Conservation (phyloP, 345 rosid species). For the Kernera saxatilis region DNA sequence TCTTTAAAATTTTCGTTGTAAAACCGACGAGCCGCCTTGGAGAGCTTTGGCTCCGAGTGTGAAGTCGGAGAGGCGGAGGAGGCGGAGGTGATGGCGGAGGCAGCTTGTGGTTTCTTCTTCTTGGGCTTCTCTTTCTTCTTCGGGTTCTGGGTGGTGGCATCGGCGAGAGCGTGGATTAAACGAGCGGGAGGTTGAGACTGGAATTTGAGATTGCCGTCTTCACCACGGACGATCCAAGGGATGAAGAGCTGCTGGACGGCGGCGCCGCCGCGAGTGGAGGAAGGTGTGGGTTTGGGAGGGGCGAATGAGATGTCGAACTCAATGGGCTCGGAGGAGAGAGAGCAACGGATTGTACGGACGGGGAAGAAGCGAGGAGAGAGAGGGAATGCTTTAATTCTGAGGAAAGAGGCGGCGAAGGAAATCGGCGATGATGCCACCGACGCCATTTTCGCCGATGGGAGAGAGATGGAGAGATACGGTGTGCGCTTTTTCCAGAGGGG, state of each 20-base stretch:
- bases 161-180: constrained; percentile 57
- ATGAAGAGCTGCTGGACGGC: constrained; percentile 49
- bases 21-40: constrained; percentile 84
- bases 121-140: constrained; percentile 45
- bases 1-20: constrained; percentile 77
- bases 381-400: constrained; percentile 28
- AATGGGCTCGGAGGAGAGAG: constrained; percentile 33
- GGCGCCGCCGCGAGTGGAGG: background rate
- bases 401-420: constrained; percentile 37
- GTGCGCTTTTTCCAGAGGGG: no score
- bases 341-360: constrained; percentile 37
- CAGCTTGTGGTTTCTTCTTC: constrained; percentile 20
- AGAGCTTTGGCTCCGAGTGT: constrained; percentile 33
- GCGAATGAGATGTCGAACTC: constrained; percentile 85
- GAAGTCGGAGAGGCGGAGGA: background rate
- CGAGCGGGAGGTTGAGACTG: constrained; percentile 66
- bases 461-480: background rate
- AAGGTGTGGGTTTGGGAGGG: constrained; percentile 57
- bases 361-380: constrained; percentile 34
- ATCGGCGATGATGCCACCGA: constrained; percentile 34
- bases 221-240: constrained; percentile 94
- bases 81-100: background rate
- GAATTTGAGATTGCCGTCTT: constrained; percentile 72
- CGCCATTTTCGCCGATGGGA: constrained; percentile 36
- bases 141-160: constrained; percentile 51